Evolutionary conservation across 495 filamentous ascomycete species (phyloP), one percentile per base, ranked within the genome.

Genomic region (Cladorrhinum samala): DNA sequence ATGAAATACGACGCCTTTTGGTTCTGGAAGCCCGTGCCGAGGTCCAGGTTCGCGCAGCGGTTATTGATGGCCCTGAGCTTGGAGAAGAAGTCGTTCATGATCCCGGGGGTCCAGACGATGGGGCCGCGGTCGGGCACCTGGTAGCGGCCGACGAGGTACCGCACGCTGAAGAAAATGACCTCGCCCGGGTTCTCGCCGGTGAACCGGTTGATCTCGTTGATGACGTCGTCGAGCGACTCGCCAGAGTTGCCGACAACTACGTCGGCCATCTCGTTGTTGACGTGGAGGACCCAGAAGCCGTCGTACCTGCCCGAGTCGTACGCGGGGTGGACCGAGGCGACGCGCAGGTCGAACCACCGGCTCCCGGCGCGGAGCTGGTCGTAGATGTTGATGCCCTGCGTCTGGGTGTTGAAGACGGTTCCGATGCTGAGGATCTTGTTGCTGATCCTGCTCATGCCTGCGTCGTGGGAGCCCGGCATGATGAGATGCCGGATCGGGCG

Each of bases 151-250:
- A 63, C 36, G 36, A 63, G 57, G 27, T 70, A 65, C 18, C 54
- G 60, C 1, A 70, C 19, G 20, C 59, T 52, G 6, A 70, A 48
- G 39, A 70, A 59, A 27, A 68, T 65, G 44, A 70, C 56, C 37
- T 70, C 67, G 19, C 67, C 67, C 0, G 63, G 65, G 38, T 59
- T 54, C 24, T 64, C 56, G 21, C 46, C 5, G 9, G 63, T 70
- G 54, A 68, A 70, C 2, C 17, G 47, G 49, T 70, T 70, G 54
- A 70, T 57, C 18, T 67, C 63, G 18, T 25, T 45, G 18, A 70
- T 57, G 27, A 68, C 61, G 4, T 64, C 49, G 23, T 58, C 56
- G 0, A 70, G 56, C 0, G 59, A 62, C 37, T 59, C 59, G 17
- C 67, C 67, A 1, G 55, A 55, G 38, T 56, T 65, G 9, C 67